Conservation (phyloP, 139 green algal species). For the Micractinium conductrix region DNA sequence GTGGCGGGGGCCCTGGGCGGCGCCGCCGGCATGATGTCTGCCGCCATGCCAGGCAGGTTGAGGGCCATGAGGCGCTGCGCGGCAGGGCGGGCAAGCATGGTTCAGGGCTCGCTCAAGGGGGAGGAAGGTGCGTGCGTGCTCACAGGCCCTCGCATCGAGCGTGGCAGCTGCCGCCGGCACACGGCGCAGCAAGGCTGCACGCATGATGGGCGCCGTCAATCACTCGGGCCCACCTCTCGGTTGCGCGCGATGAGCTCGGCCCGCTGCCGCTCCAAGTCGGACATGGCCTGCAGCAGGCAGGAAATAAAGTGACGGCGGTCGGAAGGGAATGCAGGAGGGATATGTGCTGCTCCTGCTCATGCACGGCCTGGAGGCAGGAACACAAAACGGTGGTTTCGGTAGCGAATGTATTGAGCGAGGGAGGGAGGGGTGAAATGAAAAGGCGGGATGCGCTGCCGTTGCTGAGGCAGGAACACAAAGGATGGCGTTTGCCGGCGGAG, state of each 20-base stretch:
- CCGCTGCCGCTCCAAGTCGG: conserved; percentile 49
- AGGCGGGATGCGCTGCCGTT: not conserved
- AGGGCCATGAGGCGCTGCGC: conserved; percentile 47
- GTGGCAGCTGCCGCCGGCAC: no score
- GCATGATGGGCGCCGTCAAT: no score
- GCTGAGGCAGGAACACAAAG: no score
- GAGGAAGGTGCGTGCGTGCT: no score
- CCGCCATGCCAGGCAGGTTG: conserved; percentile 42
- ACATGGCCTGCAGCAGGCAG: conserved; percentile 24
- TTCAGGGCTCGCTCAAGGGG: no score
- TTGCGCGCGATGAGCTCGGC: conserved; percentile 54
- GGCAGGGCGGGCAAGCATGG: no score
- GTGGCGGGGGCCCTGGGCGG: not conserved
- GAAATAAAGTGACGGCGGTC: not conserved
- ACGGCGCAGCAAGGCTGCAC: no score
- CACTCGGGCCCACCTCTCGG: no score
- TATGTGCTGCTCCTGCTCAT: not conserved
- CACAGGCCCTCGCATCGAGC: no score
- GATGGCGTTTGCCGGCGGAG: no score
- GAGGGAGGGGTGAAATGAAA: not conserved
- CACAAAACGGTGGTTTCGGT: no score
- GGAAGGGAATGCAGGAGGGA: not conserved
- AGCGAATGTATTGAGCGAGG: no score
- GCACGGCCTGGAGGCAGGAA: not conserved
- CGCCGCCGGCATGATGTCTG: conserved; percentile 10